Evolutionary conservation across 805 yeast genomes (phyloP), one percentile per base, ranked within the genome.

Genomic region (Candida qinlingensis): DNA sequence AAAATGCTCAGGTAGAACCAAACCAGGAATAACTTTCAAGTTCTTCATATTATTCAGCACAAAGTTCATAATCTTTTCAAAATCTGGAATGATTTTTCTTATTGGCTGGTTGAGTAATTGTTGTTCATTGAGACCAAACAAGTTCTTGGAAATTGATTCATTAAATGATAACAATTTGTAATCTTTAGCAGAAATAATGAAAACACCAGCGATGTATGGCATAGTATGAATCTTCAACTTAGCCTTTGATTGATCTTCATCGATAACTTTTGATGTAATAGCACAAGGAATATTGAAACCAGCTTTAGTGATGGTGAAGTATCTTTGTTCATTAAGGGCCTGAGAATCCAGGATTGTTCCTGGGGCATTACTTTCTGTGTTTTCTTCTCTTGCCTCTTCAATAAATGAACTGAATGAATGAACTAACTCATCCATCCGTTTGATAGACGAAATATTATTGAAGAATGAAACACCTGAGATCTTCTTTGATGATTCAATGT

Each of bases 1-100:
- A 62, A 86, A 85, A 66, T 90, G 97, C 64, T 91, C 98, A 0
- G 97, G 96, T 10, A 91, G 69, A 0, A 91, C 96, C 44, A 87
- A 67, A 1, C 97, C 97, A 0, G 85, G 79, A 33, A 67, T 53
- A 12, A 73, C 60, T 48, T 62, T 66, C 52, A 77, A 51, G 19
- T 67, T 59, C 29, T 75, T 71, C 54, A 71, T 70, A 33, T 74
- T 69, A 6, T 44, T 51, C 12, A 45, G 44, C 25, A 70, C 63
- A 39, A 57, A 63, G 5, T 58, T 53, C 44, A 73, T 61, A 6
- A 71, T 59, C 12, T 66, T 64, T 3, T 75, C 61, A 58, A 89
- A 88, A 13, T 74, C 68, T 6, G 95, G 96, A 28, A 89, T 71
- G 19, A 89, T 67, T 5, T 58, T 64, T 53, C 80, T 77, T 8